Percentiles rank a stretch among this genome's conserved stretches.
These are phyloP conservation scores for Pistacia integerrima DNA, from an alignment of 345 rosid genomes.

Conservation along the genomic window DNA sequence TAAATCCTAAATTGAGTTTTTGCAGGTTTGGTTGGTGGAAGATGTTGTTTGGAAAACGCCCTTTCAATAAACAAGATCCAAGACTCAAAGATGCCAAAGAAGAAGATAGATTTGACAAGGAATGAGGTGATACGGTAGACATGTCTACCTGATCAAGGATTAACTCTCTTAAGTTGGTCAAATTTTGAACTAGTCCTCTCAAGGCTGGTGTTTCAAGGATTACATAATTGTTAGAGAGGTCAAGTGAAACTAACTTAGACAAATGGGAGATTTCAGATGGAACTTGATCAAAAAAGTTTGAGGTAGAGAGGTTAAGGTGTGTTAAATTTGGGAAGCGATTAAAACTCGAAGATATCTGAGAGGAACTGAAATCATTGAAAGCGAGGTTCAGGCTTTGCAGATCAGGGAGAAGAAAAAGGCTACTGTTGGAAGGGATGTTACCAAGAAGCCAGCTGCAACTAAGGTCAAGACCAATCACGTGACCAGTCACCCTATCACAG, in stretches of 20 bases:
- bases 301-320: background rate
- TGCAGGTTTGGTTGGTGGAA: too few relatives aligned
- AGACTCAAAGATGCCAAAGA: too few relatives aligned
- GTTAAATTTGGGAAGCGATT: conserved; percentile 6
- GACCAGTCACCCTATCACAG: conserved; percentile 22
- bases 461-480: conserved; percentile 31
- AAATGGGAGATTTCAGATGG: conserved; percentile 21
- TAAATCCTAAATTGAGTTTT: background rate
- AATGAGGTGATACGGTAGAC: too few relatives aligned
- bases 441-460: conserved; percentile 14
- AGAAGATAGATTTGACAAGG: too few relatives aligned
- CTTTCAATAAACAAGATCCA: too few relatives aligned
- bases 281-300: conserved; percentile 1
- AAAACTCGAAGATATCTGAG: conserved; percentile 10
- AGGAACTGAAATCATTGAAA: conserved; percentile 12
- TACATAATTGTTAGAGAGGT: background rate
- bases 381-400: too few relatives aligned
- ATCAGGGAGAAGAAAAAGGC: too few relatives aligned
- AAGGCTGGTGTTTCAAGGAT: background rate
- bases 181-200: background rate
- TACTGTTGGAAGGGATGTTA: conserved; percentile 21
- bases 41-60: too few relatives aligned
- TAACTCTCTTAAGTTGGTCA: too few relatives aligned
- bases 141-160: too few relatives aligned
- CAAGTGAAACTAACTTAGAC: conserved; percentile 13